A percentile compares a stretch with the other conserved stretches of the same genome.
Conservation (phyloP, 225 moss, liverwort and hornwort species). For the Asterella californica region DNA sequence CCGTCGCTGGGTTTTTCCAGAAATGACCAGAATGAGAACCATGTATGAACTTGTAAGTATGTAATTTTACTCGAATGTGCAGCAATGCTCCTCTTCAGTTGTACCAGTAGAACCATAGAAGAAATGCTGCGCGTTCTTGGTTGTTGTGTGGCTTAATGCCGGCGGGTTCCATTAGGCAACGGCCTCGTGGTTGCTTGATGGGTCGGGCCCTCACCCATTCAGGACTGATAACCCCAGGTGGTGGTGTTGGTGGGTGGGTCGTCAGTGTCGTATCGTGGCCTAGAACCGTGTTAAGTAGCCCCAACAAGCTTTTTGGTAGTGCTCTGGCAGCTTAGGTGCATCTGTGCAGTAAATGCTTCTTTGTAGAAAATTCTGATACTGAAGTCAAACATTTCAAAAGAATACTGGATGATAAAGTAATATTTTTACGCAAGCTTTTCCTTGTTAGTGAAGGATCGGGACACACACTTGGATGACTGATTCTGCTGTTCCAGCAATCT, state of each 20-base stretch:
- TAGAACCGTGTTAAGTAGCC: neutral
- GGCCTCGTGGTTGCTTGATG: neutral
- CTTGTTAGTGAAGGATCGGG: neutral
- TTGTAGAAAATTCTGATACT: neutral
- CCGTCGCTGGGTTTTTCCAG: constrained; percentile 54
- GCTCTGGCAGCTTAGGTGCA: neutral
- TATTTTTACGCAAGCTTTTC: neutral
- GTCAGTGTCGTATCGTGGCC: neutral
- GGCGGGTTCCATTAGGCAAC: neutral
- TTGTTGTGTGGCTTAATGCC: neutral
- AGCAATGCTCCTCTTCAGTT: neutral
- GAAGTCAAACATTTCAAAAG: neutral
- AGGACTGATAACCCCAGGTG: neutral
- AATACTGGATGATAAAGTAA: neutral
- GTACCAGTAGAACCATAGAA: neutral
- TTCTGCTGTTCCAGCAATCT: neutral
- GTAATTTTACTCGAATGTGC: neutral
- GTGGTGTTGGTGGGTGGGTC: neutral
- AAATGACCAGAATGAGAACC: neutral
- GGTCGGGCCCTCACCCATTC: neutral
- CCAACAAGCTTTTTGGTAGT: neutral
- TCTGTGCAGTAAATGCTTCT: neutral
- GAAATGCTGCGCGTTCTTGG: neutral
- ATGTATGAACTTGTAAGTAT: constrained; percentile 1
- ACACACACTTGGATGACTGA: neutral